Evolutionary conservation across 2,329 filamentous ascomycete genomes (phyloP).

Genomic region (Aureobasidium sp.): DNA sequence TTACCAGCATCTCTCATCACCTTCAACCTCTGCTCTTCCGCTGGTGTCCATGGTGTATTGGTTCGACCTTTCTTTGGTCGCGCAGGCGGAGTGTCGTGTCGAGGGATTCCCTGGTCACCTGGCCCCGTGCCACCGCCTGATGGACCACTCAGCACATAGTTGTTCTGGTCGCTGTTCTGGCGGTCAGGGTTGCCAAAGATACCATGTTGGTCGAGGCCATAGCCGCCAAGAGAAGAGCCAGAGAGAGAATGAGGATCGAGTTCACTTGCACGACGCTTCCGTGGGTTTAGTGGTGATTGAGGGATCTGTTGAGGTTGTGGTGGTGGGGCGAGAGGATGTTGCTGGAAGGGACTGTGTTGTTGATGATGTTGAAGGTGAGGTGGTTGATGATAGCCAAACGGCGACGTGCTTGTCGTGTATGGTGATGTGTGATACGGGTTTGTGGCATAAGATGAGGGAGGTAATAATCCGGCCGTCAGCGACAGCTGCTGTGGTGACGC

Average conservation of each 20-base stretch:
- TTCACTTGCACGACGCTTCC: slow-evolving; percentile 33
- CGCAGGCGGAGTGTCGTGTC: slow-evolving; percentile 3
- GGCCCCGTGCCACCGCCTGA: not conserved
- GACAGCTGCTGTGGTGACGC: slow-evolving; percentile 12
- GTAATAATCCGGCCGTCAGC: slow-evolving; percentile 1
- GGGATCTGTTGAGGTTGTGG: slow-evolving; percentile 23
- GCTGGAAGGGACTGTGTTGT: slow-evolving; percentile 33
- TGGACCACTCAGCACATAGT: slow-evolving; percentile 8
- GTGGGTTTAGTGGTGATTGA: slow-evolving; percentile 28
- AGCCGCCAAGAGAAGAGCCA: slow-evolving; percentile 27
- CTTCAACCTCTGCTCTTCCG: slow-evolving; percentile 87
- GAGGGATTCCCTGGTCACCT: slow-evolving; percentile 6
- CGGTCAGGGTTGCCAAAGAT: slow-evolving; percentile 22
- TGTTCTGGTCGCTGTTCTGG: not conserved
- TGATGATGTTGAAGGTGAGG: slow-evolving; percentile 19
- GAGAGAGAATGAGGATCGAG: slow-evolving; percentile 24
- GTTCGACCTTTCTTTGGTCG: slow-evolving; percentile 81
- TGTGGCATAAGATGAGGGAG: slow-evolving; percentile 15
- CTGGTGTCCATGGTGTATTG: slow-evolving; percentile 97
- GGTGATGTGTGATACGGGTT: slow-evolving; percentile 24
- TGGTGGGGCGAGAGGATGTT: slow-evolving; percentile 36
- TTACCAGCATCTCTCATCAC: slow-evolving; percentile 87
- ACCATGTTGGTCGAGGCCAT: slow-evolving; percentile 21
- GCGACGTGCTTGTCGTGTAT: slow-evolving; percentile 33
- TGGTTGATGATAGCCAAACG: slow-evolving; percentile 20